Evolutionary conservation across 2,329 filamentous ascomycete genomes (phyloP).

Genomic region (Penicillium sp.): DNA sequence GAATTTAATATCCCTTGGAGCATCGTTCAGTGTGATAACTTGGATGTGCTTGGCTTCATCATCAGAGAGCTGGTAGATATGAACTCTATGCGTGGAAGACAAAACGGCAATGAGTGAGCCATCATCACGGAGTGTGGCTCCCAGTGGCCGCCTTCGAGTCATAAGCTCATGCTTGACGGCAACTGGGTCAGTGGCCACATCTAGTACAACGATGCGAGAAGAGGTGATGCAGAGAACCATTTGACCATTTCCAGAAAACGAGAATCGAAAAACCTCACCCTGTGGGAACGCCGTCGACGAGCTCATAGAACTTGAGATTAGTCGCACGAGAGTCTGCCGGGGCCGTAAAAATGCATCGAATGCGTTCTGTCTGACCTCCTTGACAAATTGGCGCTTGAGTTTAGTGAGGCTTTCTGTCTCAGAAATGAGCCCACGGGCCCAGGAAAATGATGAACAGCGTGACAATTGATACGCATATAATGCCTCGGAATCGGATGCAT

Average conservation of each 20-base stretch:
- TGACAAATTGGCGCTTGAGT: slow-evolving; percentile 58
- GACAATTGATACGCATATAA: slow-evolving; percentile 43
- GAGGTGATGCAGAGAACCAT: slow-evolving; percentile 75
- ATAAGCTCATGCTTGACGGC: slow-evolving; percentile 68
- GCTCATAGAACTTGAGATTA: slow-evolving; percentile 75
- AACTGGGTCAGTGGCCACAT: slow-evolving; percentile 53
- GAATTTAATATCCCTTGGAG: slow-evolving; percentile 66
- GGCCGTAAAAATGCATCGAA: slow-evolving; percentile 69
- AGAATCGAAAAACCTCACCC: slow-evolving; percentile 78
- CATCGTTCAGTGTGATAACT: slow-evolving; percentile 68
- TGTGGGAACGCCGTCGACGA: slow-evolving; percentile 70
- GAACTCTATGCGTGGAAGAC: slow-evolving; percentile 72
- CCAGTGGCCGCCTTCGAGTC: slow-evolving; percentile 63
- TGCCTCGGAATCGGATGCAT: slow-evolving; percentile 34
- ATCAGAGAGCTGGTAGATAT: slow-evolving; percentile 65
- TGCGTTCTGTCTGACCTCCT: slow-evolving; percentile 65
- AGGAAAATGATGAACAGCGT: slow-evolving; percentile 36
- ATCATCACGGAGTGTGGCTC: slow-evolving; percentile 70
- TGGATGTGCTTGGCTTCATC: slow-evolving; percentile 61
- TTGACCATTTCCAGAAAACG: slow-evolving; percentile 64
- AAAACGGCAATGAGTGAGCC: slow-evolving; percentile 68
- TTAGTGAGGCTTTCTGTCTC: slow-evolving; percentile 46
- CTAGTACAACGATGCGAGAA: slow-evolving; percentile 70
- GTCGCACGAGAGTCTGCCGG: slow-evolving; percentile 60
- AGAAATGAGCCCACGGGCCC: slow-evolving; percentile 29